Conservation (phyloP, 2,329 filamentous ascomycete genomes). For the Paramyrothecium sp. region DNA sequence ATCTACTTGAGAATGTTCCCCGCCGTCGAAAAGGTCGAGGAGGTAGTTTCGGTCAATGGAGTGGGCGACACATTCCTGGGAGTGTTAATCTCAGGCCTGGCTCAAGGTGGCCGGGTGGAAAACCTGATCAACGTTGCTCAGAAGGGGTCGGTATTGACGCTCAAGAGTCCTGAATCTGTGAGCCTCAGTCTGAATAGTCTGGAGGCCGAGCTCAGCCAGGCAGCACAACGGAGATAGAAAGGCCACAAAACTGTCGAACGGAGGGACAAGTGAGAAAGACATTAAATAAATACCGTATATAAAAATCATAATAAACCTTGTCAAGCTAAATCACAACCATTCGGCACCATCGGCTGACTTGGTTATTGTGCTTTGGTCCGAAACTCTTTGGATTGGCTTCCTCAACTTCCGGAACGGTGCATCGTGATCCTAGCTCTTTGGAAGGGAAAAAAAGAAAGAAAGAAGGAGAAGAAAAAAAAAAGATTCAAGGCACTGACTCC, state of each 20-base stretch:
- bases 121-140: conserved; percentile 78
- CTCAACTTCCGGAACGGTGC: too few species aligned
- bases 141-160: conserved; percentile 72
- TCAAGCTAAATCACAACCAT: too few species aligned
- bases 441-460: too few species aligned
- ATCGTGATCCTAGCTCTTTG: too few species aligned
- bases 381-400: too few species aligned
- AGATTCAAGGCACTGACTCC: too few species aligned
- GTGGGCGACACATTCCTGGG: conserved; percentile 93
- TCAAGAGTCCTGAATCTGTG: conserved; percentile 75
- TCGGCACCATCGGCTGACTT: too few species aligned
- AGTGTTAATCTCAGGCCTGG: conserved; percentile 76
- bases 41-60: conserved; percentile 88
- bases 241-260: too few species aligned
- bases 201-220: conserved; percentile 32
- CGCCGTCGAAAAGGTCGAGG: conserved; percentile 61
- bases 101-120: conserved; percentile 53
- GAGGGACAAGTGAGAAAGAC: too few species aligned
- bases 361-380: too few species aligned
- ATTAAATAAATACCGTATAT: background rate
- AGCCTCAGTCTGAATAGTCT: conserved; percentile 53
- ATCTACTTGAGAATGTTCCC: conserved; percentile 79
- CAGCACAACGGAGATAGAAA: conserved; percentile 9
- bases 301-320: background rate
- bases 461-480: too few species aligned